A percentile compares a stretch with the other conserved stretches of the same genome.
Evolutionary conservation across 225 moss, liverwort and hornwort species (phyloP).

Genomic region (Polytrichum formosum): DNA sequence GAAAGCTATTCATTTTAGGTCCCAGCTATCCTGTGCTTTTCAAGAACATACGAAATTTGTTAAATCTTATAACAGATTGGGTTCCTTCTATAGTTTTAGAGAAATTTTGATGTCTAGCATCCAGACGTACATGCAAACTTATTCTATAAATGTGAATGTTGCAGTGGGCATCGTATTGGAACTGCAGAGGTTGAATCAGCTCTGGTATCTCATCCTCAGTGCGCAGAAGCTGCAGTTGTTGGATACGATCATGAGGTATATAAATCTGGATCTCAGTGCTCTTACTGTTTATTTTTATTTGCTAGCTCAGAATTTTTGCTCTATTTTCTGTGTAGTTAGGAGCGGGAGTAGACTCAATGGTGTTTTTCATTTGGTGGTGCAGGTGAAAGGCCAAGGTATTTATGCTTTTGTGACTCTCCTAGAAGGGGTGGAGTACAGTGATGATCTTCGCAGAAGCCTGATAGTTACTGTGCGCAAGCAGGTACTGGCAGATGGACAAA

Average conservation of each 20-base stretch:
- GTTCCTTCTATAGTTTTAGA: not conserved
- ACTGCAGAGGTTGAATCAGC: constrained; percentile 98
- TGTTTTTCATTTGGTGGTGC: constrained; percentile 7
- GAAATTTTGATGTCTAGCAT: not conserved
- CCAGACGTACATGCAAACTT: not conserved
- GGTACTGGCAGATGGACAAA: constrained; percentile 27
- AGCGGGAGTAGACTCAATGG: not conserved
- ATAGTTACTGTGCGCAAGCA: constrained; percentile 64
- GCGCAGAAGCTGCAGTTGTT: constrained; percentile 91
- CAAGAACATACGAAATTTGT: not conserved
- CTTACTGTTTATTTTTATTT: too few relatives aligned
- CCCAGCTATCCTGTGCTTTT: not conserved
- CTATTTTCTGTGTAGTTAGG: too few relatives aligned
- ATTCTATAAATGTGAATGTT: constrained; percentile 6
- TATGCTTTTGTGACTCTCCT: constrained; percentile 91
- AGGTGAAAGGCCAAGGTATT: constrained; percentile 97
- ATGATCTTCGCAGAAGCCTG: constrained; percentile 59
- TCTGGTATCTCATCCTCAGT: constrained; percentile 75
- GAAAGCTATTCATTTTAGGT: too few relatives aligned
- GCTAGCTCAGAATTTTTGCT: too few relatives aligned
- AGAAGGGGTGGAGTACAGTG: constrained; percentile 73
- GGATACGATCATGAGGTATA: constrained; percentile 87
- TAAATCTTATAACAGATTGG: not conserved
- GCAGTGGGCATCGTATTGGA: constrained; percentile 94
- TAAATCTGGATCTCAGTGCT: not conserved